These are phyloP conservation scores for Ophiostoma pallidulum DNA, from an alignment of 2,329 filamentous ascomycete genomes.

Conservation along the genomic window DNA sequence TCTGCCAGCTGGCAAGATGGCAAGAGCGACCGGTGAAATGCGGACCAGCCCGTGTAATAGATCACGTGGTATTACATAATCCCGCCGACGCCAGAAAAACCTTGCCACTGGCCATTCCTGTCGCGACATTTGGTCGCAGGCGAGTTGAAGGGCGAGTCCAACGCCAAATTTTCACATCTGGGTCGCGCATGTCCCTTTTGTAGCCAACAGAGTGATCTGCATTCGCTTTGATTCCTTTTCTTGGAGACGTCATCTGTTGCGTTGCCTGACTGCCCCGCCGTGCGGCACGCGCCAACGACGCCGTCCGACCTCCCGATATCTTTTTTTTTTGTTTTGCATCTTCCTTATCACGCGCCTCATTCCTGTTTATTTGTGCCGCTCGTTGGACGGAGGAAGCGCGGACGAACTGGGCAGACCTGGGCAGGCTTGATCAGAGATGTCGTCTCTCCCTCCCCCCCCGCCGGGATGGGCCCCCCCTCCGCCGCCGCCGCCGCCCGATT, in stretches of 20 bases:
- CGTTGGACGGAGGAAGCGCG: neutral
- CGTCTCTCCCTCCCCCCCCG: slow-evolving; percentile 35
- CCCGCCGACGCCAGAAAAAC: slow-evolving; percentile 1
- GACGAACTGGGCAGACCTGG: too few species aligned
- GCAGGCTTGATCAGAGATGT: slow-evolving; percentile 13
- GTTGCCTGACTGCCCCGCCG: too few species aligned
- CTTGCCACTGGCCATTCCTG: slow-evolving; percentile 6
- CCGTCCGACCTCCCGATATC: neutral
- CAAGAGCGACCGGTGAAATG: neutral
- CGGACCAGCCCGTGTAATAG: neutral
- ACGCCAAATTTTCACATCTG: neutral
- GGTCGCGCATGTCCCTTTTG: neutral
- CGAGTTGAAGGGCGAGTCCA: neutral
- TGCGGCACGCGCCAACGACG: slow-evolving; percentile 1
- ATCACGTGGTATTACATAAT: slow-evolving; percentile 2
- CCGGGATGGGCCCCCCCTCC: slow-evolving; percentile 46
- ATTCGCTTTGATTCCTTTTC: neutral
- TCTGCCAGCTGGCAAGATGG: slow-evolving; percentile 11
- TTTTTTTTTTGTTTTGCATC: neutral
- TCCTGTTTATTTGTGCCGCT: neutral
- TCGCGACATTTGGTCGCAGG: slow-evolving; percentile 1
- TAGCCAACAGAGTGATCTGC: neutral
- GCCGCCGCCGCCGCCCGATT: slow-evolving; percentile 36
- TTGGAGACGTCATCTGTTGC: neutral
- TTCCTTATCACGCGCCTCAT: neutral